Base-by-base conservation (phyloP, 352 stramenopile genomes). In the Phytophthora pluvialis region DNA sequence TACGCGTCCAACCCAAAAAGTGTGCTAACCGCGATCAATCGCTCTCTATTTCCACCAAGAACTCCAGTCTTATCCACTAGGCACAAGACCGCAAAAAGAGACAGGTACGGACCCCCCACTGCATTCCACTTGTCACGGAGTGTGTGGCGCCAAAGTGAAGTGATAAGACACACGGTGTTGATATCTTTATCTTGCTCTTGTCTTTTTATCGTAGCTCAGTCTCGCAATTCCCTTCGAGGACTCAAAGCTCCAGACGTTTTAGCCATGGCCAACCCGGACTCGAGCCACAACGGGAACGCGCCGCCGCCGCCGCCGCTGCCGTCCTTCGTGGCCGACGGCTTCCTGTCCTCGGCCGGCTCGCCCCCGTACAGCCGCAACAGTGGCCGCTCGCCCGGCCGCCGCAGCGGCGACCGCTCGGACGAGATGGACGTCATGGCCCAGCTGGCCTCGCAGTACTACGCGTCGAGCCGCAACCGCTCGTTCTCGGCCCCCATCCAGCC, bases 401-500 rank as follows among this genome's bases (percentile, higher is more conserved):
- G 32, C 36, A 46, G 49, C 42, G 58, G 35, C 6, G 56, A 68
- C 13, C 50, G 61, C 43, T 55, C 35, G 18, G 61, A 72, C 25
- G 81, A 87, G 57, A 82, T 93, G 66, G 86, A 94, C 60, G 81
- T 94, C 31, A 92, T 94, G 83, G 83, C 86, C 44, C 86, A 94
- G 65, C 59, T 94, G 32, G 86, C 86, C 35, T 93, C 81, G 35
- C 84, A 93, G 67, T 94, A 94, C 48, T 94, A 93, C 70, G 75
- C 75, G 29, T 69, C 74, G 11, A 87, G 79, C 39, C 81, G 81
- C 49, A 91, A 86, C 66, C 85, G 84, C 31, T 90, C 82, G 52
- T 84, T 78, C 48, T 93, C 82, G 54, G 84, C 82, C 21, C 84
- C 81, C 15, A 88, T 93, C 26, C 78, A 85, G 26, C 81, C 84